Evolutionary conservation across 441 rosid species (phyloP), one percentile per base, ranked within the genome.

Genomic region (Croton laevigatus): DNA sequence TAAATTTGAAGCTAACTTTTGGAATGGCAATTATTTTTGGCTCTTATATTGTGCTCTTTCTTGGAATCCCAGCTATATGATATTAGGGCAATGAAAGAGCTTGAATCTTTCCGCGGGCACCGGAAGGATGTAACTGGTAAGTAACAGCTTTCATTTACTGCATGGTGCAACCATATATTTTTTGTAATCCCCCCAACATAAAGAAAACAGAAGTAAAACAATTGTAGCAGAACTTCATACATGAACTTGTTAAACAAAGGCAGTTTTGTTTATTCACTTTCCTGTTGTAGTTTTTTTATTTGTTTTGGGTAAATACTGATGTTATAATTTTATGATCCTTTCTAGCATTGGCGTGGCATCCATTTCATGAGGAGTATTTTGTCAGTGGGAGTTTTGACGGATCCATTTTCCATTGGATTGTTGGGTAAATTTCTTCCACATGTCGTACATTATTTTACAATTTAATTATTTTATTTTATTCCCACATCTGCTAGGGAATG

Each of bases 331-430:
- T 71, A 54, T 65, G 22, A 62, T 23, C 46, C 62, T 62, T 73
- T 60, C 32, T 76, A 94, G 98, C 93, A 49, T 77, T 93, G 95
- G 96, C 96, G 53, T 95, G 99, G 98, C 99, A 95, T 79, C 99
- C 99, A 64, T 88, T 88, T 78, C 98, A 95, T 80, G 98, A 95
- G 82, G 99, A 95, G 78, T 91, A 89, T 83, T 95, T 93, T 76
- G 98, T 95, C 75, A 93, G 99, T 78, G 98, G 99, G 75, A 93
- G 99, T 78, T 79, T 71, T 75, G 98, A 93, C 13, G 99, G 99
- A 32, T 84, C 99, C 73, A 93, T 95, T 73, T 91, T 89, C 81
- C 98, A 95, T 76, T 95, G 99, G 98, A 75, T 87, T 82, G 98
- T 95, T 53, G 99, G 99, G 99, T 95, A 78, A 55, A 81, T 67